Percentiles rank a stretch among this genome's conserved stretches.
Evolutionary conservation across 2,329 filamentous ascomycete genomes (phyloP).

Genomic region (Pyrenochaeta sp.): DNA sequence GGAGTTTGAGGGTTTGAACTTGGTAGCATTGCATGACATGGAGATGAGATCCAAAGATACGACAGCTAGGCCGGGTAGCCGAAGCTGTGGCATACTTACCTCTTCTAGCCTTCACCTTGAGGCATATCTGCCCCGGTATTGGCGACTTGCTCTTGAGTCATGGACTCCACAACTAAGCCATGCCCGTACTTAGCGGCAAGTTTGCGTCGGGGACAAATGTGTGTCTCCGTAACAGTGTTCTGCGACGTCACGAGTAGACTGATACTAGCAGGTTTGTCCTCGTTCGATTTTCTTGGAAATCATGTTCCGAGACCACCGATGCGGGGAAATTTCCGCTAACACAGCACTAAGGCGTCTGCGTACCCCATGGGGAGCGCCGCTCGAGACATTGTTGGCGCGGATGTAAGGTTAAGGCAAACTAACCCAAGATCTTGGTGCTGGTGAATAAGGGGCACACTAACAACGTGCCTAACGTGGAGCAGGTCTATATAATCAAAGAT

Average conservation of each 20-base stretch:
- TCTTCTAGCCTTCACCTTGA: not conserved
- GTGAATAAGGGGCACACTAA: not conserved
- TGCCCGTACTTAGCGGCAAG: not conserved
- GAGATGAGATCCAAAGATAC: not conserved
- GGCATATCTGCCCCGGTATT: not conserved
- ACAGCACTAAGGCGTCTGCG: not conserved
- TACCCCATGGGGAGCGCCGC: slow-evolving; percentile 1
- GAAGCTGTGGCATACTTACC: not conserved
- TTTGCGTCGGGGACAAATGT: not conserved
- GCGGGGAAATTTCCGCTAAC: not conserved
- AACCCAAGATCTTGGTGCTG: not conserved
- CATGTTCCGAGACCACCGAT: not conserved
- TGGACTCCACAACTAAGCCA: not conserved
- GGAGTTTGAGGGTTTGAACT: not conserved
- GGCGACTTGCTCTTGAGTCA: not conserved
- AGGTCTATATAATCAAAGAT: slow-evolving; percentile 2
- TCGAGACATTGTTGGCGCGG: not conserved
- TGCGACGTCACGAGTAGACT: not conserved
- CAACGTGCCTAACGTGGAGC: not conserved
- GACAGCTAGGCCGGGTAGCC: not conserved
- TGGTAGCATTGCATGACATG: not conserved
- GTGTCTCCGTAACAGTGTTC: not conserved
- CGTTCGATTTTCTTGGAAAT: not conserved
- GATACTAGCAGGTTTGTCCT: not conserved
- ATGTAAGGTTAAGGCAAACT: not conserved